Evolutionary conservation across 805 yeast genomes (phyloP).

Genomic region (Kluyveromyces aestuarii): DNA sequence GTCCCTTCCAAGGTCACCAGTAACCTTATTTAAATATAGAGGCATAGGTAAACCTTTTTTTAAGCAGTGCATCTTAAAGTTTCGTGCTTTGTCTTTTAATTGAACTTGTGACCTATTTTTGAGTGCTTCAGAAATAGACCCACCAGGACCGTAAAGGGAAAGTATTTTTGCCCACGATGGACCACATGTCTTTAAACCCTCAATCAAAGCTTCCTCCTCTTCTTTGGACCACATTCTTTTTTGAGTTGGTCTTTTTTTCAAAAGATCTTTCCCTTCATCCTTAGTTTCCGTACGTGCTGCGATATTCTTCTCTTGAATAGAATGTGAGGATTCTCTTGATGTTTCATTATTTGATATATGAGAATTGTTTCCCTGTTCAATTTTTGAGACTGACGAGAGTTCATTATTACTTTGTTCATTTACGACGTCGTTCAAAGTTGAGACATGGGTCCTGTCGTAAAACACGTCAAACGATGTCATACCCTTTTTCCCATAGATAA

Average conservation of each 20-base stretch:
- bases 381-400: conserved; percentile 1
- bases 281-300: not conserved
- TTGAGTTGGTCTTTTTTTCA: conserved; percentile 19
- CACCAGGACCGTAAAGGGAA: conserved; percentile 92
- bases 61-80: conserved; percentile 83
- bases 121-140: conserved; percentile 69
- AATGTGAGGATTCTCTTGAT: not conserved
- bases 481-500: conserved; percentile 59
- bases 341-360: conserved; percentile 14
- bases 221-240: conserved; percentile 62
- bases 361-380: conserved; percentile 7
- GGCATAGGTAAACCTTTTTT: conserved; percentile 75
- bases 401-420: conserved; percentile 2
- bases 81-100: conserved; percentile 91
- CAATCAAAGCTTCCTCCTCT: conserved; percentile 77
- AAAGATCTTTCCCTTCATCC: not conserved
- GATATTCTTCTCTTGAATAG: not conserved
- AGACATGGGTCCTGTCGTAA: not conserved
- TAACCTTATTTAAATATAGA: conserved; percentile 67
- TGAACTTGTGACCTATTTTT: conserved; percentile 88
- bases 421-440: not conserved
- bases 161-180: conserved; percentile 91
- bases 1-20: conserved; percentile 69
- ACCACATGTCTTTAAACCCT: conserved; percentile 73
- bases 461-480: conserved; percentile 24